Conservation (phyloP, 805 yeast species). For the Phaffomyces thermotolerans region DNA sequence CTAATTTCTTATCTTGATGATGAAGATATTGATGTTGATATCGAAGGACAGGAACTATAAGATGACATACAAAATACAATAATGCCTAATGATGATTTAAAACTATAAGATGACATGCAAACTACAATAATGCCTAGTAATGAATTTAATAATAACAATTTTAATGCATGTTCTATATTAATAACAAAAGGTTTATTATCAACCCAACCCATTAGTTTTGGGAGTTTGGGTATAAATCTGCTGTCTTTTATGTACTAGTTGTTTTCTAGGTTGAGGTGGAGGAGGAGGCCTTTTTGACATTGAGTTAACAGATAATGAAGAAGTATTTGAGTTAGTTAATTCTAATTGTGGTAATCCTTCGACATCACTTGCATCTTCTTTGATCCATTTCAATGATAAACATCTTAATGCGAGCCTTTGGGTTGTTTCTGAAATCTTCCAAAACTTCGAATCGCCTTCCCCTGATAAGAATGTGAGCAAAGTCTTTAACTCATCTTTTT, state of each 20-base stretch:
- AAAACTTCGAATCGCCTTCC: conserved; percentile 25
- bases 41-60: not conserved
- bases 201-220: conserved; percentile 4
- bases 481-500: conserved; percentile 43
- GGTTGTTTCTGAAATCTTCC: conserved; percentile 31
- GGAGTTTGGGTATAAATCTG: conserved; percentile 1
- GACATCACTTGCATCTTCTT: conserved; percentile 2
- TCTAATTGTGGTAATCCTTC: conserved; percentile 8
- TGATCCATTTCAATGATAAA: conserved; percentile 26
- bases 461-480: conserved; percentile 42
- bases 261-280: conserved; percentile 25
- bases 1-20: conserved; percentile 39
- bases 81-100: too few relatives aligned
- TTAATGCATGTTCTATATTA: too few relatives aligned
- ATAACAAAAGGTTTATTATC: not conserved
- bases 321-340: conserved; percentile 8
- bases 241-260: conserved; percentile 2
- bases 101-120: not conserved
- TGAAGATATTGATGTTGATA: conserved; percentile 28
- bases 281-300: conserved; percentile 23
- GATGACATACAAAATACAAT: too few relatives aligned
- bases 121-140: too few relatives aligned
- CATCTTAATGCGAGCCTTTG: conserved; percentile 32
- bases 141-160: too few relatives aligned
- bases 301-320: conserved; percentile 25